Base-by-base conservation (phyloP, 1,139 yeast species). In the Hemisphaericaspora subhashii region DNA sequence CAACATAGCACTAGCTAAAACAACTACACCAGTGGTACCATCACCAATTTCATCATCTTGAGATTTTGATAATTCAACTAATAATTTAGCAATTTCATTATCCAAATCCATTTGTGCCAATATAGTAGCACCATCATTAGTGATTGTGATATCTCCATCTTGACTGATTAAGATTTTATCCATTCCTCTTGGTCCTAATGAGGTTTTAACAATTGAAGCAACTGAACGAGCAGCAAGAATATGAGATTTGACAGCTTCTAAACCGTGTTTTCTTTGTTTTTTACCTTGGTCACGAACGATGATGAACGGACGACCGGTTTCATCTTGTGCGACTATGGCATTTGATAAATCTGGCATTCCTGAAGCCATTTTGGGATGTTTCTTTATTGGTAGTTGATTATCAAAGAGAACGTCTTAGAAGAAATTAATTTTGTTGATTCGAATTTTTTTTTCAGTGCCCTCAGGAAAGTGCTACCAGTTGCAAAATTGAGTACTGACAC, bases 11-110 rank as follows among this genome's bases (percentile, higher is more conserved):
- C 96, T 87, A 2, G 98, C 98, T 38, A 94, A 71, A 1, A 94
- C 98, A 42, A 92, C 98, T 24, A 94, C 99, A 55, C 98, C 98
- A 3, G 99, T 94, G 30, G 99, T 94, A 58, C 99, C 99, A 60
- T 94, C 99, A 41, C 99, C 99, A 56, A 94, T 89, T 67, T 94
- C 98, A 58, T 92, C 97, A 63, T 94, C 99, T 69, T 94, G 99
- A 17, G 97, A 87, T 62, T 81, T 86, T 25, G 97, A 87, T 52
- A 94, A 77, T 67, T 94, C 96, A 29, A 92, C 99, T 57, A 94
- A 71, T 48, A 94, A 74, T 65, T 92, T 92, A 50, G 98, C 99
- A 56, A 94, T 90, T 66, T 92, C 96, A 62, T 86, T 89, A 53
- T 89, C 96, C 49, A 94, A 75, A 60, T 92, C 96, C 98, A 94